A percentile compares a stretch with the other conserved stretches of the same genome.
These are phyloP conservation scores for Suillus americanus DNA, from an alignment of 768 basidiomycete species.

Conservation along the genomic window DNA sequence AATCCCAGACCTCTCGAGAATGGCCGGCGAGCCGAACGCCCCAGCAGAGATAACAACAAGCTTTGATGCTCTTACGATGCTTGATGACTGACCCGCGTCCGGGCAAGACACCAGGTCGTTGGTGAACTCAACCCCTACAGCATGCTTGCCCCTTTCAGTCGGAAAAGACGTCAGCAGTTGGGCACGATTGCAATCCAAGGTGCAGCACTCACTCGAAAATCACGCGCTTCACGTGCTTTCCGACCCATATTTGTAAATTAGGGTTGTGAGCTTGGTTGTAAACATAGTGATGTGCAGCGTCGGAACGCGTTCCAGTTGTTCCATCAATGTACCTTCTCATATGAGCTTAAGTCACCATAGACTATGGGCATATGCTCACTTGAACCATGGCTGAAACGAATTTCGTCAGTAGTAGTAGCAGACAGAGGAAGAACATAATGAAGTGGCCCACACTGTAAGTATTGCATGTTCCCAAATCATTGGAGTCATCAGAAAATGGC, in stretches of 20 bases:
- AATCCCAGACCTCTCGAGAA: slow-evolving; percentile 55
- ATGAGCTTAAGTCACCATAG: neutral
- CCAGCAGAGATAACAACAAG: slow-evolving; percentile 41
- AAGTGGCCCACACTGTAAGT: slow-evolving; percentile 23
- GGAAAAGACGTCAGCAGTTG: neutral
- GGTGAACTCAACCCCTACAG: slow-evolving; percentile 38
- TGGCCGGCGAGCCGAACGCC: slow-evolving; percentile 43
- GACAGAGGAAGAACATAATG: neutral
- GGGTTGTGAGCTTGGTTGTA: slow-evolving; percentile 31
- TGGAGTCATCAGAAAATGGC: slow-evolving; percentile 43
- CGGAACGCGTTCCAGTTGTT: slow-evolving; percentile 36
- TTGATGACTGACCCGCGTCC: slow-evolving; percentile 4
- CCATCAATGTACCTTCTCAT: slow-evolving; percentile 50
- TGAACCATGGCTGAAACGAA: slow-evolving; percentile 16
- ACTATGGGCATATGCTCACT: slow-evolving; percentile 12
- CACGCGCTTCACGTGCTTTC: slow-evolving; percentile 35
- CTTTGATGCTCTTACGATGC: slow-evolving; percentile 28
- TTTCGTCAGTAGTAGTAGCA: neutral
- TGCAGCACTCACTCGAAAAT: slow-evolving; percentile 31
- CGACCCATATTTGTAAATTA: slow-evolving; percentile 33
- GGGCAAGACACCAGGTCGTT: slow-evolving; percentile 26
- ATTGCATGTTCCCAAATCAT: slow-evolving; percentile 37
- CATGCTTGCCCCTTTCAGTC: slow-evolving; percentile 28
- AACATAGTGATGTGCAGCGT: slow-evolving; percentile 35
- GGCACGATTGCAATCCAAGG: neutral